Evolutionary conservation across 106 monocot species (phyloP), one percentile per base, ranked within the genome.

Genomic region (Phalaenopsis aphrodite): DNA sequence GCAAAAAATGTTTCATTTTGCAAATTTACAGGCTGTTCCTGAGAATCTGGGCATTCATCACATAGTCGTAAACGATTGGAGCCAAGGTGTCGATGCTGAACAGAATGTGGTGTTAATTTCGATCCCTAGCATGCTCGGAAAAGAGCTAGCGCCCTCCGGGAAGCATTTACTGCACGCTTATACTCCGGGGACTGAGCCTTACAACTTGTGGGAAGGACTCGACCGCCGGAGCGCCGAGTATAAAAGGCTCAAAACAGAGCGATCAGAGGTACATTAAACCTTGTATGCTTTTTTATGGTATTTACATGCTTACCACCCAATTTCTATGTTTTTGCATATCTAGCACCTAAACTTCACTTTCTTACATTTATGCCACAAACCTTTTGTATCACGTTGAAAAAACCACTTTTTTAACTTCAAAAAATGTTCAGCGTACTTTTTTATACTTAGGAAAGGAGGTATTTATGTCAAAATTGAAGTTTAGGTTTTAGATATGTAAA

Each of bases 91-190:
- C 16, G 96, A 97, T 84, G 88, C 90, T 37, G 94, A 93, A 49
- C 96, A 97, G 83, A 97, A 97, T 84, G 96, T 94, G 38, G 94
- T 94, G 9, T 85, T 94, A 55, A 94, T 97, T 75, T 97, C 96
- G 7, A 79, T 97, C 23, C 96, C 96, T 3, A 97, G 86, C 79
- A 86, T 86, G n/a, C 83, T 89, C 41, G 86, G 92, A 68, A 92
- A 92, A 82, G 92, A 86, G 64, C 45, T 97, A 84, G 96, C 94
- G 79, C 96, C 96, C 7, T 86, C 90, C 16, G 96, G 96, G 21
- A 97, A 94, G 68, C 94, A 97, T 83, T 77, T 94, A 19, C 79
- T 97, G 75, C 96, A 97, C 84, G 96, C 94, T 12, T 97, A 97
- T 85, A 92, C 92, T 42, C 95, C 95, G 57, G 94, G 94, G 78